A percentile compares a stretch with the other conserved stretches of the same genome.
Evolutionary conservation across 305 asterid genomes (phyloP).

Genomic region (Fraxinus paxiana): DNA sequence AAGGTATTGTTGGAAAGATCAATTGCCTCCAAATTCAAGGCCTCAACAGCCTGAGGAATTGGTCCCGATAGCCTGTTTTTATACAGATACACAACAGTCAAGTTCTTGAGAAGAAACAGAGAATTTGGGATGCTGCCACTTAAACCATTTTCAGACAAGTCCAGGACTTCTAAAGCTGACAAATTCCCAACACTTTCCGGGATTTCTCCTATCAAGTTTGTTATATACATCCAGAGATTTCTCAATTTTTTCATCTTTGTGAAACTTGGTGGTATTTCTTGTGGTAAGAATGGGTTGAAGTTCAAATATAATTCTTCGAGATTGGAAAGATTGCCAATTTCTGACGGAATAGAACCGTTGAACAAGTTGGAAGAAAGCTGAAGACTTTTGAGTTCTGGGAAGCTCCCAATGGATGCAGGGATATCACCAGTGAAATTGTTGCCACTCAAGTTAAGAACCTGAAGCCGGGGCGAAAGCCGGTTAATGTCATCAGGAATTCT

Average conservation of each 20-base stretch:
- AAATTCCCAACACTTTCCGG: conserved; percentile 57
- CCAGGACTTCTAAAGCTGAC: conserved; percentile 51
- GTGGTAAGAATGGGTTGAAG: conserved; percentile 46
- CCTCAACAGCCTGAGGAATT: conserved; percentile 48
- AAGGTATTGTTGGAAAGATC: conserved; percentile 60
- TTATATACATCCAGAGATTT: conserved; percentile 32
- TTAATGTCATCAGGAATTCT: conserved; percentile 46
- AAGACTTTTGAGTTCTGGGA: conserved; percentile 41
- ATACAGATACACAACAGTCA: conserved; percentile 32
- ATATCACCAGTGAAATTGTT: conserved; percentile 63
- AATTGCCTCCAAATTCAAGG: conserved; percentile 42
- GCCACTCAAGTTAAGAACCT: conserved; percentile 32
- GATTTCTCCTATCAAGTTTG: conserved; percentile 59
- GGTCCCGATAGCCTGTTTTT: conserved; percentile 52
- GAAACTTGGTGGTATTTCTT: conserved; percentile 53
- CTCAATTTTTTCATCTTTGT: conserved; percentile 46
- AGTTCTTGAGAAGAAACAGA: conserved; percentile 51
- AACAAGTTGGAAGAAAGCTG: conserved; percentile 31
- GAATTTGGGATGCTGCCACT: conserved; percentile 54
- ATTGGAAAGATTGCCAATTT: conserved; percentile 49
- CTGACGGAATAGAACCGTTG: conserved; percentile 54
- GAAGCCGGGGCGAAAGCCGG: conserved; percentile 43
- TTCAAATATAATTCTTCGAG: conserved; percentile 49
- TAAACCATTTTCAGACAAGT: conserved; percentile 49
- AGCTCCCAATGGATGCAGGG: conserved; percentile 51